phyloP scores from a whole-genome alignment of 352 stramenopile species.

The Thraustotheca clavata region DNA sequence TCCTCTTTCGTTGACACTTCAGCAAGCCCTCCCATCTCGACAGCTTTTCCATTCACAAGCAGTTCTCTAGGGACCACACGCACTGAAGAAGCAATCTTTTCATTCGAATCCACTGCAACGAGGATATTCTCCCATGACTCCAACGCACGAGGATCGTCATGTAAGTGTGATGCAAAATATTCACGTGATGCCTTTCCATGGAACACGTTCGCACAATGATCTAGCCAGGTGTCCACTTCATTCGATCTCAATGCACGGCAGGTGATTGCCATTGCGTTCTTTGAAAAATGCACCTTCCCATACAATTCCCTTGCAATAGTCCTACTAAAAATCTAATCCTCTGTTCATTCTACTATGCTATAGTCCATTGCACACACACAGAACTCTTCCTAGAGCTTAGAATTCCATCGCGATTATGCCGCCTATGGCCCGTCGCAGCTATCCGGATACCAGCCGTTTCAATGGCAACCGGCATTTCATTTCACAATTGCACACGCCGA shows the following conservation, averaged over 20 bases:
- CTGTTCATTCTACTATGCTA: too few species aligned
- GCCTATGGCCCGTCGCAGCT: too few species aligned
- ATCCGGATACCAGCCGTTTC: conserved; percentile 11
- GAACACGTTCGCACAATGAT: conserved; percentile 10
- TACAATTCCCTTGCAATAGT: too few species aligned
- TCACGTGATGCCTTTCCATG: neutral
- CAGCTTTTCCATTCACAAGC: neutral
- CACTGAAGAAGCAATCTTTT: neutral
- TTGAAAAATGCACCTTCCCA: too few species aligned
- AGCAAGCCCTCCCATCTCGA: conserved; percentile 4
- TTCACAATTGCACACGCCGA: neutral
- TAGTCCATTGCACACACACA: too few species aligned
- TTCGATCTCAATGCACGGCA: neutral
- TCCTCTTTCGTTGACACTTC: conserved; percentile 18
- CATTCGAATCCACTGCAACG: neutral
- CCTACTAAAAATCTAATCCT: too few species aligned
- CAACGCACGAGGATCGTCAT: neutral
- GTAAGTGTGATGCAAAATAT: conserved; percentile 15
- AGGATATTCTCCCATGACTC: conserved; percentile 13
- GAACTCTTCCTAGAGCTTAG: too few species aligned
- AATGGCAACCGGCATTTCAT: conserved; percentile 7
- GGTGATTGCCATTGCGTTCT: too few species aligned
- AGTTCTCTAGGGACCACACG: conserved; percentile 7
- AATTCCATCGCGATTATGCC: too few species aligned
- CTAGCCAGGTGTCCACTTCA: conserved; percentile 15